These are phyloP conservation scores for Cicer arietinum DNA, from an alignment of 306 rosid genomes.

Conservation along the genomic window DNA sequence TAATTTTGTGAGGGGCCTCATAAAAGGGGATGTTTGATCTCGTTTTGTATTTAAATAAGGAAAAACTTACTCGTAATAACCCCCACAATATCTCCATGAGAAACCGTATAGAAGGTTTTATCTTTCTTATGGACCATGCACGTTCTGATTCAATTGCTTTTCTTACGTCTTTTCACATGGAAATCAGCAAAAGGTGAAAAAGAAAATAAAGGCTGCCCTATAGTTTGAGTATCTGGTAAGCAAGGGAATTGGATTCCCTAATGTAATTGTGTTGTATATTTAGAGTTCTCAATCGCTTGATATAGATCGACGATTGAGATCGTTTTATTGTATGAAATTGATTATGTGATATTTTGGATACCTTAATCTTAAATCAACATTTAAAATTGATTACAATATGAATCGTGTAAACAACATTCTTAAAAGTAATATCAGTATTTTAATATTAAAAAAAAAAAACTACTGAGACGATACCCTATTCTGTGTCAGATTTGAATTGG, in stretches of 20 bases:
- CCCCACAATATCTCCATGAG: neutral
- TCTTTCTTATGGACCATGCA: conserved; percentile 38
- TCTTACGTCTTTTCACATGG: conserved; percentile 18
- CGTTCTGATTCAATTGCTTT: neutral
- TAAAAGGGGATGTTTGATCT: neutral
- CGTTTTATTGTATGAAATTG: too few relatives aligned
- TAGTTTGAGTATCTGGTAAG: conserved; percentile 6
- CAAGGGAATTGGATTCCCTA: neutral
- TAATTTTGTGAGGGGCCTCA: neutral
- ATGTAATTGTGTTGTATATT: too few relatives aligned
- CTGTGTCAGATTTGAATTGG: too few relatives aligned
- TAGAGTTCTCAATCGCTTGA: too few relatives aligned
- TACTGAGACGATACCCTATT: too few relatives aligned
- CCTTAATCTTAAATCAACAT: too few relatives aligned
- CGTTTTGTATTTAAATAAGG: neutral
- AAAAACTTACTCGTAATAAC: too few relatives aligned
- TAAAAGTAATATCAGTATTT: neutral
- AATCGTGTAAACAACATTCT: neutral
- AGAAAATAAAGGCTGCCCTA: conserved; percentile 15
- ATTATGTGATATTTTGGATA: too few relatives aligned
- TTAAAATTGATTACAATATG: too few relatives aligned
- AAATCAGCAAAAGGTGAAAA: conserved; percentile 16
- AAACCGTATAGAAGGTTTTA: conserved; percentile 19
- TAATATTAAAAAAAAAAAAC: neutral
- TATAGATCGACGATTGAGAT: too few relatives aligned